Base-by-base conservation (phyloP, 2,329 filamentous ascomycete species). In the Geosmithia morbida region DNA sequence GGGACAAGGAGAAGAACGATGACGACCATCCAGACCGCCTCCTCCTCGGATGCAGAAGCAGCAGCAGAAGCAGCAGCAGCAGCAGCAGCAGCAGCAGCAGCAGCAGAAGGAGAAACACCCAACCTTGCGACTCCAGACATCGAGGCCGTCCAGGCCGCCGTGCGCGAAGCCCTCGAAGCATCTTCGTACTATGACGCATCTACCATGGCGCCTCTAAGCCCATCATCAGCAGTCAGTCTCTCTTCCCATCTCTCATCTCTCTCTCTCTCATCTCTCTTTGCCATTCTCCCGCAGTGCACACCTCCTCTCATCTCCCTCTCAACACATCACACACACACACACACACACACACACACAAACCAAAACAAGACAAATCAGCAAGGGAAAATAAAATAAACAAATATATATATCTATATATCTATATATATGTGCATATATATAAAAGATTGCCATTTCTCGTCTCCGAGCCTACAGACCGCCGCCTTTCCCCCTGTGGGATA, bases 391-490 rank as follows among this genome's bases (percentile, higher is more conserved):
- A 11, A 30, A 11, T 6, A 30, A 11, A 30, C 29, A 11, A 6
- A 30, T 30, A 30, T 11, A 7, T 30, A 7, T 30, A 7, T 30
- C 29, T 30, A n/a, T n/a, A n/a, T n/a, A n/a, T n/a, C n/a, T n/a
- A n/a, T n/a, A n/a, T n/a, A n/a, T n/a, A n/a, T n/a, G n/a, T n/a
- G n/a, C 29, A 30, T 11, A 30, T 11, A 30, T 7, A 30, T 17
- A 49, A 43, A 51, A 78, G 75, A 74, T 75, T 53, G 76, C 75
- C 57, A 63, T 83, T 52, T 71, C 75, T 48, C 72, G 79, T 50
- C 67, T 83, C 48, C 71, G 77, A 46, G 69, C 77, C 47, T 83
- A 78, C 59, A 71, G 67, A 49, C 71, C 79, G 17, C 79, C 79
- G 2, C 64, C 75, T 2, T 81, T 81, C 54, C 68, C 78, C 11